phyloP scores from a whole-genome alignment of 768 basidiomycete genomes.

The Suillus decipiens region DNA sequence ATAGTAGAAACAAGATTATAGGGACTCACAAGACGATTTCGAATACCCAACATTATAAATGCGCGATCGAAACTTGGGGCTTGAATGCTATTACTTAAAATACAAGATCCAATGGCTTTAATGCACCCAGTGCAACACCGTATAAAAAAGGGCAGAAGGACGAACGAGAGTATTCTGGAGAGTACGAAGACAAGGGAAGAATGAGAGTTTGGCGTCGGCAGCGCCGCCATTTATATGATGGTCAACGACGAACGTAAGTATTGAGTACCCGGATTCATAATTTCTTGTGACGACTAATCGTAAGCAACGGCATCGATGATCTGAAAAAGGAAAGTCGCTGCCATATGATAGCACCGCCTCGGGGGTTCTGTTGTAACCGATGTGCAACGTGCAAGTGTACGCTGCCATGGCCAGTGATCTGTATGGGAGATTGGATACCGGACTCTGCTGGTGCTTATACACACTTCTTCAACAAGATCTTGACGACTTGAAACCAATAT shows the following conservation, averaged over 20 bases:
- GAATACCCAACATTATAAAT: background rate
- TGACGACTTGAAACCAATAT: background rate
- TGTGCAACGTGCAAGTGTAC: background rate
- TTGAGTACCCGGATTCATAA: background rate
- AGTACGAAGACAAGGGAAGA: background rate
- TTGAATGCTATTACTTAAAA: background rate
- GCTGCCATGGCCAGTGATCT: too few species aligned
- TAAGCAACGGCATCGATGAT: background rate
- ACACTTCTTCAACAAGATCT: background rate
- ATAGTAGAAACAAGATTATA: background rate
- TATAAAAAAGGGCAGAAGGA: background rate
- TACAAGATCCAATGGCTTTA: background rate
- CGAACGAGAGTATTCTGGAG: background rate
- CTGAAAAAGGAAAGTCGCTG: background rate
- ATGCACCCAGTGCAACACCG: conserved; percentile 1
- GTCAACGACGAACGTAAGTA: conserved; percentile 1
- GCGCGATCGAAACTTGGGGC: background rate
- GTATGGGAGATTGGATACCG: background rate
- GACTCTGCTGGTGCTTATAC: too few species aligned
- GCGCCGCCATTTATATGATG: background rate
- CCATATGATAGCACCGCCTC: background rate
- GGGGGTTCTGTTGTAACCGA: background rate
- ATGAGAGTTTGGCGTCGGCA: background rate
- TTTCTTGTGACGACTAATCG: background rate
- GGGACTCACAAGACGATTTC: background rate